Base-by-base conservation (phyloP, 2,329 filamentous ascomycete species). In the Cladosporium halotolerans region DNA sequence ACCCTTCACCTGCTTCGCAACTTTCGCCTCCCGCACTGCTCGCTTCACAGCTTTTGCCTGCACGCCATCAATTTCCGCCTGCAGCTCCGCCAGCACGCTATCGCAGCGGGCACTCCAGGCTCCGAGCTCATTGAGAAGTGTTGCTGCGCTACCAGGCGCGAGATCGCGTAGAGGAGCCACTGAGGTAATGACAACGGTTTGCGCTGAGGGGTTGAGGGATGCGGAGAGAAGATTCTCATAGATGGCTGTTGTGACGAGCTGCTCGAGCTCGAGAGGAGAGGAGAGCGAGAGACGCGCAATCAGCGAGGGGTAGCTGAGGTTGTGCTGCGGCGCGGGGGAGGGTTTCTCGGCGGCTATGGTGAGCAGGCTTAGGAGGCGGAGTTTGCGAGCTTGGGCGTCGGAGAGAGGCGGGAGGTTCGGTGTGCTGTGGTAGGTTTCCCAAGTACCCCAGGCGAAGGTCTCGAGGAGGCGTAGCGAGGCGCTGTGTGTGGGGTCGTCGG, bases 361-460 rank as follows among this genome's bases (percentile, higher is more conserved):
- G 43, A 99, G 79, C 57, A 99, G 82, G 16, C 90, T 89, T 38
- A 99, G 85, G 66, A 96, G 89, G 51, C 89, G 87, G 41, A 99
- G 86, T 74, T 99, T 99, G 58, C 84, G 79, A 41, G 78, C 73
- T 74, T 99, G 93, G 51, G 81, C 76, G 0, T 82, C 78, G 66
- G 80, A 85, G 45, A 99, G 82, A 7, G 76, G 57, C 2, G 92
- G 93, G 2, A 96, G 83, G n/a, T 13, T 13, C n/a, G 36, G n/a
- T 58, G 69, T 48, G 44, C 60, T 67, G 10, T 73, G 76, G 75
- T 96, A 96, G 62, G 85, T 81, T 55, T 80, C 75, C 76, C 89
- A 96, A 55, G 89, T 96, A 56, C 92, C 93, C 78, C 93, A 89
- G 55, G 90, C 88, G 72, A 99, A 99, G 64, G 95, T 85, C 70